Evolutionary conservation across 352 stramenopile species (phyloP), one percentile per base, ranked within the genome.

Genomic region (Phytophthora sp.): DNA sequence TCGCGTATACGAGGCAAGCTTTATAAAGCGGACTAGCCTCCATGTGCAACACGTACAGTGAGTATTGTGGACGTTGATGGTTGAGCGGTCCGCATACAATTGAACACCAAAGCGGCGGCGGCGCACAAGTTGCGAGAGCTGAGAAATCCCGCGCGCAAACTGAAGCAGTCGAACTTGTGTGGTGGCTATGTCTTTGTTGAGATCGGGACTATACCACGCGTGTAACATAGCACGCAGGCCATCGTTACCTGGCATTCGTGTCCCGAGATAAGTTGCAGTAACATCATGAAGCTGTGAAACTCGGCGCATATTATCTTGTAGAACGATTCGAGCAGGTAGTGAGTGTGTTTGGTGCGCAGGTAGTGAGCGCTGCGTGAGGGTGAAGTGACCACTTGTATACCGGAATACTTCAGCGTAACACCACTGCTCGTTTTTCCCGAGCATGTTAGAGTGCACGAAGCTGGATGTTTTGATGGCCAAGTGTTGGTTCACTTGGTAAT

Each of bases 361-460:
- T 13, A 71, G 23, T 4, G 62, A 54, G 10, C 54, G 48, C n/a
- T 60, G 54, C 4, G 48, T 50, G 15, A 70, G 30, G 8, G 54
- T 56, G 30, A 70, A 66, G 1, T 48, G 46, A 4, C 52, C 34
- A 5, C 44, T 32, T 13, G 54, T 48, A 7, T 43, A 24, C 12
- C 43, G 54, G 13, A 62, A 66, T 30, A 53, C 50, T 41, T 71
- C 62, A 13, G 57, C 43, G 55, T 58, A 71, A 30, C 62, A 71
- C 62, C 62, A 71, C 50, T 71, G 55, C 18, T 71, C 62, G 27
- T 71, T 71, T 32, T 57, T 49, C 5, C 41, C 48, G 11, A 71
- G 38, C 8, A 58, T 12, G 1, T 34, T 35, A 2, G 62, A 49
- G 0, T 26, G 38, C 34, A 41, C 43, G 30, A 72, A 72, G 20